These are phyloP conservation scores for Citrullus mucosospermus DNA, from an alignment of 306 rosid genomes.

Conservation along the genomic window DNA sequence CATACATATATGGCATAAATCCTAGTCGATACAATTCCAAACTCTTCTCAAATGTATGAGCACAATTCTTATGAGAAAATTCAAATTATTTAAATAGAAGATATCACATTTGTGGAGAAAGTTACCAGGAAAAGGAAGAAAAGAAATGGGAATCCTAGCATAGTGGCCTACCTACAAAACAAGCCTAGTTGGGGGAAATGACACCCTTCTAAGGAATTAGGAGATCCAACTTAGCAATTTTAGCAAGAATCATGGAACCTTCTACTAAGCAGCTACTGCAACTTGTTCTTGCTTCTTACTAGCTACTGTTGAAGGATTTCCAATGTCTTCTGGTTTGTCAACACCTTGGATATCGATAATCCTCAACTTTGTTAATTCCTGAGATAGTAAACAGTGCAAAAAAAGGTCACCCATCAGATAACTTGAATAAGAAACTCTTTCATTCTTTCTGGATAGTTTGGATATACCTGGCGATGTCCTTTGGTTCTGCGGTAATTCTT, in stretches of 20 bases:
- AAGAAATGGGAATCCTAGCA: neutral
- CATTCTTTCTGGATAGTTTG: neutral
- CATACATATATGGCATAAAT: neutral
- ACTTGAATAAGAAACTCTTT: neutral
- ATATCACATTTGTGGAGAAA: neutral
- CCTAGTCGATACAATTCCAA: neutral
- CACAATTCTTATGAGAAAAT: neutral
- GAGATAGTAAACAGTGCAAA: slow-evolving; percentile 13
- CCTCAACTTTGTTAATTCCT: slow-evolving; percentile 94
- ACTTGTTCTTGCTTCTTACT: slow-evolving; percentile 24
- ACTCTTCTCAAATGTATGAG: neutral
- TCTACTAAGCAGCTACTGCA: slow-evolving; percentile 8
- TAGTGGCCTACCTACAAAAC: neutral
- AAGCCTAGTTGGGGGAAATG: neutral
- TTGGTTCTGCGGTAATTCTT: slow-evolving; percentile 81
- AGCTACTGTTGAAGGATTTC: slow-evolving; percentile 41
- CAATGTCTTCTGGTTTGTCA: slow-evolving; percentile 38
- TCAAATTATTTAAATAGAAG: neutral
- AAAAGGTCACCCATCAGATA: slow-evolving; percentile 5
- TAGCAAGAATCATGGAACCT: neutral
- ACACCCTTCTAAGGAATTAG: neutral
- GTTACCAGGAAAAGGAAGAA: neutral
- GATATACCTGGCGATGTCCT: slow-evolving; percentile 82
- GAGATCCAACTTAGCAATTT: neutral
- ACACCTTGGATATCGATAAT: slow-evolving; percentile 80